phyloP scores from a whole-genome alignment of 2,329 filamentous ascomycete genomes.

The Fusarium beomiforme region DNA sequence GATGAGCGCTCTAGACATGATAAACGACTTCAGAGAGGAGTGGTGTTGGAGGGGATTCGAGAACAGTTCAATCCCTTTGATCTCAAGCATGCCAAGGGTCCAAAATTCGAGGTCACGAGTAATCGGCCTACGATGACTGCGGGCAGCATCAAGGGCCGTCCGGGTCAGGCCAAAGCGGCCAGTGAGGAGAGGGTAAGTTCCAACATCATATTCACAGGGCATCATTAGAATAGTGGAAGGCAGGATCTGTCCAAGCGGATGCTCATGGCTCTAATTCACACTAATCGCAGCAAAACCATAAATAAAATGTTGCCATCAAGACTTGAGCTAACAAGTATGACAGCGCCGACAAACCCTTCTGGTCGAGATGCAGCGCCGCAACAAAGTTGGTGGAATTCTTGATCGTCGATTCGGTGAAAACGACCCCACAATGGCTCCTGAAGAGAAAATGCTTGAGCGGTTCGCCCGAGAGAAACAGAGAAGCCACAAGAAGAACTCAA shows the following conservation, averaged over 20 bases:
- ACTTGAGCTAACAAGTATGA: conserved; percentile 20
- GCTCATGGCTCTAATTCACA: neutral
- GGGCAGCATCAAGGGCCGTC: conserved; percentile 74
- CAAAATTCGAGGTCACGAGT: conserved; percentile 87
- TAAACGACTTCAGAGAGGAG: conserved; percentile 79
- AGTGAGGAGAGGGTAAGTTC: conserved; percentile 81
- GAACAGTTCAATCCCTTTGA: conserved; percentile 99
- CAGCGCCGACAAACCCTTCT: conserved; percentile 83
- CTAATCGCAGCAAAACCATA: neutral
- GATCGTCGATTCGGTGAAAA: conserved; percentile 97
- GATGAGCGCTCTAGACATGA: conserved; percentile 72
- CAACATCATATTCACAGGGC: neutral
- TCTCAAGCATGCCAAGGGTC: conserved; percentile 80
- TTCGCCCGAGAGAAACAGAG: conserved; percentile 89
- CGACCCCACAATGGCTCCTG: conserved; percentile 90
- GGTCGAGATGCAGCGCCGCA: conserved; percentile 87
- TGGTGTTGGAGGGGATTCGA: conserved; percentile 84
- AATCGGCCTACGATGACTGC: conserved; percentile 65
- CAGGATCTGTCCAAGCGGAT: neutral
- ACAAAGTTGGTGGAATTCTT: conserved; percentile 91
- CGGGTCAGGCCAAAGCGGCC: conserved; percentile 83
- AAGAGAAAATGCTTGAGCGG: conserved; percentile 90
- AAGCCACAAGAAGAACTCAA: conserved; percentile 77
- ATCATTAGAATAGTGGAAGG: neutral
- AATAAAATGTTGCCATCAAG: neutral